A percentile compares a stretch with the other conserved stretches of the same genome.
Conservation (phyloP, 495 filamentous ascomycete genomes). For the Chaetomium cochliodes region DNA sequence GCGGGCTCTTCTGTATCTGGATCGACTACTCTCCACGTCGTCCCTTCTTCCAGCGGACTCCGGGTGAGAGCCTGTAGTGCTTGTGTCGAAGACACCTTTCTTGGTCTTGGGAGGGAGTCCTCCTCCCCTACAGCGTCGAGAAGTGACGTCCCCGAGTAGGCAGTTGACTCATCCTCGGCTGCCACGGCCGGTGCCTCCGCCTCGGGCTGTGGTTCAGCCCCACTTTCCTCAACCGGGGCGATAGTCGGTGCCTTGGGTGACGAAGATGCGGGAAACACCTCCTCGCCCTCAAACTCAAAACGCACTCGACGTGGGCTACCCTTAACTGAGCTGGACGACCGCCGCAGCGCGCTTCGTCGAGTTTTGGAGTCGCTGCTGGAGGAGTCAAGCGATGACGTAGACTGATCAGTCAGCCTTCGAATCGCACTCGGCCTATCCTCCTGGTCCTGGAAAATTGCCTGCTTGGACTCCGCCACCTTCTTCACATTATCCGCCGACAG, state of each 20-base stretch:
- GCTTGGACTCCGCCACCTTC: slow-evolving; percentile 33
- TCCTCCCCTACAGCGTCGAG: slow-evolving; percentile 42
- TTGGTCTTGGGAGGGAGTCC: slow-evolving; percentile 42
- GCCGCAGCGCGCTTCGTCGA: slow-evolving; percentile 51
- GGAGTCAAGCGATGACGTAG: slow-evolving; percentile 44
- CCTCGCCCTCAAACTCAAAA: slow-evolving; percentile 52
- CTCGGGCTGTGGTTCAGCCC: slow-evolving; percentile 26
- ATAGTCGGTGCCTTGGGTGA: slow-evolving; percentile 38
- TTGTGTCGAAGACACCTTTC: slow-evolving; percentile 50
- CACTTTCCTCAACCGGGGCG: slow-evolving; percentile 8
- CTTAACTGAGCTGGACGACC: slow-evolving; percentile 47
- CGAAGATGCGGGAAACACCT: slow-evolving; percentile 49
- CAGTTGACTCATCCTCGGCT: slow-evolving; percentile 31
- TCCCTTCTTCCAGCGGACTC: slow-evolving; percentile 45
- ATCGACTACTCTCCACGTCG: slow-evolving; percentile 45
- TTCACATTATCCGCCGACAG: slow-evolving; percentile 28
- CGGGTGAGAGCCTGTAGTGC: slow-evolving; percentile 45
- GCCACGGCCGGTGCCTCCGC: slow-evolving; percentile 25
- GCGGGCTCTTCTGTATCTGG: slow-evolving; percentile 38
- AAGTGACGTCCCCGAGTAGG: slow-evolving; percentile 28
- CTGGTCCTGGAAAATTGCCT: slow-evolving; percentile 12
- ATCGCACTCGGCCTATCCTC: slow-evolving; percentile 22
- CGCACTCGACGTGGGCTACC: slow-evolving; percentile 54
- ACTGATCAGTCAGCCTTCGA: slow-evolving; percentile 38
- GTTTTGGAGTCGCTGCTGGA: slow-evolving; percentile 41